Conservation (phyloP, 108 stramenopile species). For the Cyclotella kingstonii region DNA sequence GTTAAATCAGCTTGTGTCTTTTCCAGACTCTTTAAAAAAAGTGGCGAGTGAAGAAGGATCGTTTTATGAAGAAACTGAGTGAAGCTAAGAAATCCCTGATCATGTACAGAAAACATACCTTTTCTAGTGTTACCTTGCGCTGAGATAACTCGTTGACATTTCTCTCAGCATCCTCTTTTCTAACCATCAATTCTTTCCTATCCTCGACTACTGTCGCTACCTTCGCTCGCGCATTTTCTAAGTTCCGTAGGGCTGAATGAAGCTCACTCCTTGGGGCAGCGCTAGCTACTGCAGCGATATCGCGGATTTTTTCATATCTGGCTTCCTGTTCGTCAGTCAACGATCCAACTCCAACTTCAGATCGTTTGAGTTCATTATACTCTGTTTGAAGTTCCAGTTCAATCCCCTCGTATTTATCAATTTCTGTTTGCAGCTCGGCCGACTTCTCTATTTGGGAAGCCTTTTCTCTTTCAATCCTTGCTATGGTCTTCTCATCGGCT, state of each 20-base stretch:
- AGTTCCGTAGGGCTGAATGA: constrained; percentile 42
- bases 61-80: neutral
- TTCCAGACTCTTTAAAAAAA: constrained; percentile 50
- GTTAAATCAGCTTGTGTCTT: constrained; percentile 62
- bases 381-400: constrained; percentile 64
- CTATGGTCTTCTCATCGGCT: constrained; percentile 54
- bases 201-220: constrained; percentile 59
- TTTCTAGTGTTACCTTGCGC: constrained; percentile 53
- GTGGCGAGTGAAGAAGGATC: neutral
- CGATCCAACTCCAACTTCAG: constrained; percentile 43
- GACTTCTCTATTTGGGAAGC: constrained; percentile 54
- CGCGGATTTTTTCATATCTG: constrained; percentile 76
- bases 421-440: constrained; percentile 48
- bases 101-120: constrained; percentile 45
- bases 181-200: constrained; percentile 55
- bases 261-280: constrained; percentile 62
- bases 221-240: constrained; percentile 69
- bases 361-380: constrained; percentile 82
- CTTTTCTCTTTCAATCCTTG: constrained; percentile 61
- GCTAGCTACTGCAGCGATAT: constrained; percentile 83
- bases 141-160: constrained; percentile 52
- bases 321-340: constrained; percentile 82
- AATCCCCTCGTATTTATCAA: constrained; percentile 51
- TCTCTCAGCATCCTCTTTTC: constrained; percentile 52
- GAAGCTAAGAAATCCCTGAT: neutral